These are phyloP conservation scores for Alternaria brassicae DNA, from an alignment of 2,329 filamentous ascomycete genomes.

Conservation along the genomic window DNA sequence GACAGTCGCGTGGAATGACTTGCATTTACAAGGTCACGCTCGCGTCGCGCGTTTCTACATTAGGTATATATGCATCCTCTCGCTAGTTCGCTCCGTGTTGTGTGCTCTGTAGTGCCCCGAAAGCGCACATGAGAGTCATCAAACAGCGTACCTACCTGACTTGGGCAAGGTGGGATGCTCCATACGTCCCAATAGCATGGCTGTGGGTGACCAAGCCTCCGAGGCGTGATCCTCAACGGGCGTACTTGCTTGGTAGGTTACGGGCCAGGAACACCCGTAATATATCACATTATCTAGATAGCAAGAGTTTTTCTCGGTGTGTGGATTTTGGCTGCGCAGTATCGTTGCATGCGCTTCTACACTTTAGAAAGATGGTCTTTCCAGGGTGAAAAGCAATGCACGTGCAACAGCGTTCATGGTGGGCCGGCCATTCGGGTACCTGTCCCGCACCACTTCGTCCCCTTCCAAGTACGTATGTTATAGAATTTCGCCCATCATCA, in stretches of 20 bases:
- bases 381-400: neutral
- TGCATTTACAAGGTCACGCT: slow-evolving; percentile 4
- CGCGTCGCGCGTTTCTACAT: neutral
- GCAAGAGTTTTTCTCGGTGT: neutral
- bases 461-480: neutral
- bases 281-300: neutral
- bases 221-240: neutral
- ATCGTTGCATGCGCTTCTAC: neutral
- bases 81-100: neutral
- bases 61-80: neutral
- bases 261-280: neutral
- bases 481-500: neutral
- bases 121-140: neutral
- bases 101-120: neutral
- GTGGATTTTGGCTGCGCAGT: neutral
- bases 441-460: neutral
- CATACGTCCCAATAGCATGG: neutral
- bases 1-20: neutral
- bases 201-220: neutral
- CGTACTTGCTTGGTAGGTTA: neutral
- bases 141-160: neutral
- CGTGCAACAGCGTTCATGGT: neutral
- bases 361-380: neutral
- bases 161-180: neutral
- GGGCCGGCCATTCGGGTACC: neutral